Evolutionary conservation across 352 stramenopile genomes (phyloP).

Genomic region (Elongisporangium anandrum): DNA sequence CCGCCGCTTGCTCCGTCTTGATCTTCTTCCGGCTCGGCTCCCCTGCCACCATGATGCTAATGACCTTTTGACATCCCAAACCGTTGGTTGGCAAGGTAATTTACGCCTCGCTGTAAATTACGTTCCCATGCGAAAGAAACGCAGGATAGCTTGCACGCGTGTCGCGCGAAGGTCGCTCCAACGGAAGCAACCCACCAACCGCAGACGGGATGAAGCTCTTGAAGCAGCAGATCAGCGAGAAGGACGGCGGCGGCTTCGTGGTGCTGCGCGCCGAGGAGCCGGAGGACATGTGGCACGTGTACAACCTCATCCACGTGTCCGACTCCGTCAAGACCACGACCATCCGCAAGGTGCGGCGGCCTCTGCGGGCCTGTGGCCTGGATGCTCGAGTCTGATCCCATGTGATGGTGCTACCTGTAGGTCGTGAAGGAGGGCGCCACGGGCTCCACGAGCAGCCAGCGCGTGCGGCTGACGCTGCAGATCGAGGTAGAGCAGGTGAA

Average conservation of each 20-base stretch:
- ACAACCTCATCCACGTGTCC: conserved; percentile 95
- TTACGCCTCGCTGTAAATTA: neutral
- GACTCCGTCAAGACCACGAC: conserved; percentile 97
- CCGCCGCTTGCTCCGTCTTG: conserved; percentile 29
- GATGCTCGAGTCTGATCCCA: neutral
- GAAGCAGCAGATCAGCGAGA: conserved; percentile 91
- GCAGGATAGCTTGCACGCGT: conserved; percentile 5
- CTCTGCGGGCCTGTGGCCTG: neutral
- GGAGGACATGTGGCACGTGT: conserved; percentile 99
- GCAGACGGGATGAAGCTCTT: conserved; percentile 90
- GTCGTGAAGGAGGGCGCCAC: conserved; percentile 94
- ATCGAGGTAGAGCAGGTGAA: conserved; percentile 96
- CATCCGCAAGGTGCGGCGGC: conserved; percentile 90
- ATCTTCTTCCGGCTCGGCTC: conserved; percentile 47
- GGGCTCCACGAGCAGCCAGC: conserved; percentile 93
- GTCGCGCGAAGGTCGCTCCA: conserved; percentile 20
- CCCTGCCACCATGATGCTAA: conserved; percentile 30
- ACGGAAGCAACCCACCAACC: neutral
- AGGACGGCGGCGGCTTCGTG: conserved; percentile 92
- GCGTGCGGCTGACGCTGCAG: conserved; percentile 94
- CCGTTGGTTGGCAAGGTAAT: neutral
- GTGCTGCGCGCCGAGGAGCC: conserved; percentile 92
- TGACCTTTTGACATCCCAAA: conserved; percentile 5
- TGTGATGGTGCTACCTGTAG: conserved; percentile 24
- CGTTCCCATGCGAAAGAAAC: neutral